Evolutionary conservation across 1,139 yeast species (phyloP), one percentile per base, ranked within the genome.

Genomic region (Yarrowia galli): DNA sequence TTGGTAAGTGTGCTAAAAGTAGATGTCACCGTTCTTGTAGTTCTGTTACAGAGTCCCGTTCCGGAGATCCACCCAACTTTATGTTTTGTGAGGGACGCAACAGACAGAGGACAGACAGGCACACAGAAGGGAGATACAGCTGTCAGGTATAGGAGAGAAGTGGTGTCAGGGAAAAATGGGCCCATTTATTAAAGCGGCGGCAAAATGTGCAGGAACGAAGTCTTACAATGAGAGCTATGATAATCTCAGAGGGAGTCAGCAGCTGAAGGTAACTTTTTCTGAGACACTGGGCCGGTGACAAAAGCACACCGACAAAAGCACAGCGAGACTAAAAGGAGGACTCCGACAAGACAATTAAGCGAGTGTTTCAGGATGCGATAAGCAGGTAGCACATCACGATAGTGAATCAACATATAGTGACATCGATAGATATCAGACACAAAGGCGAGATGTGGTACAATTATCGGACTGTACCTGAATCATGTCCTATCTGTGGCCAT

Each of bases 31-130:
- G n/a, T n/a, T n/a, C n/a, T n/a, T n/a, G n/a, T n/a, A n/a, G n/a
- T n/a, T n/a, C n/a, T n/a, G n/a, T n/a, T 6, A 20, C 46, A 23
- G 46, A 10, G 20, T 42, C 45, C 36, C 2, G 53, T 46, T 46
- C 35, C 35, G 40, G 40, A 36, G 60, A 53, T 53, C 60, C 60
- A 53, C 60, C 43, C 60, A 53, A 53, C 60, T 53, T 5, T 53
- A 53, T 22, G 56, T 35, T 16, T 35, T 15, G 25, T n/a, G n/a
- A n/a, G n/a, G n/a, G n/a, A n/a, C n/a, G n/a, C n/a, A n/a, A n/a
- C n/a, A n/a, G n/a, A n/a, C n/a, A 32, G 35, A 42, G n/a, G 51
- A 46, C 32, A 46, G 28, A 12, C 48, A 40, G 20, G 20, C 43
- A 40, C 43, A n/a, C n/a, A n/a, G n/a, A n/a, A 6, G 22, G 22